Evolutionary conservation across 75 land plant genomes (phyloP), one percentile per base, ranked within the genome.

Genomic region (Selaginella tamariscina): DNA sequence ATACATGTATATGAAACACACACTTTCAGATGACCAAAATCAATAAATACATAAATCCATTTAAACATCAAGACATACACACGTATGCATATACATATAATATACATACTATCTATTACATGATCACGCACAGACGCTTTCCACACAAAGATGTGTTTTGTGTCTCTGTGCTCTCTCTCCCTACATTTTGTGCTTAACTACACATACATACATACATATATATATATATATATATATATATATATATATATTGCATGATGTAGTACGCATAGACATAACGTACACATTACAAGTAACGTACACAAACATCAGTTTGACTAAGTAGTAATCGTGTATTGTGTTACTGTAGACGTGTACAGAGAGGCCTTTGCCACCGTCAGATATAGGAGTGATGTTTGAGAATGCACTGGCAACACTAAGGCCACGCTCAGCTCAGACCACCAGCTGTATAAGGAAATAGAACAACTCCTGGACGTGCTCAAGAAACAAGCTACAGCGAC

Each of bases 401-500:
- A 71, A 78, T 39, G 87, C 82, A 20, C 78, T 86, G 23, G 76
- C 75, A 59, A 81, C 78, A 57, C 74, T 92, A 79, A 80, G 81
- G 29, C 97, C 94, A 5, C 71, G 77, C 57, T 82, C 82, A 49
- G 71, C 88, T 20, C 86, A 59, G 88, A 92, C 49, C 87, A 82
- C 73, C 77, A 77, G 5, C 63, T 84, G 24, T 92, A 81, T 68
- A 70, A 76, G 27, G 97, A 92, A 68, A 88, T 92, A 32, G 84
- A 92, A 70, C 82, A 84, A 28, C 86, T 79, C 69, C 79, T 90
- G 78, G 85, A 82, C 32, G 69, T 78, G 1, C 77, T 88, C 27
- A 86, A 85, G 72, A 82, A 68, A 63, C 97, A 92, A 74, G 86
- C 86, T 22, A 68, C 83, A 71, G 89, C 97, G 5, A 82, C 82